Percentiles rank a stretch among this genome's conserved stretches.
phyloP scores from a whole-genome alignment of 2,329 filamentous ascomycete species.

The Colletotrichum sp. region DNA sequence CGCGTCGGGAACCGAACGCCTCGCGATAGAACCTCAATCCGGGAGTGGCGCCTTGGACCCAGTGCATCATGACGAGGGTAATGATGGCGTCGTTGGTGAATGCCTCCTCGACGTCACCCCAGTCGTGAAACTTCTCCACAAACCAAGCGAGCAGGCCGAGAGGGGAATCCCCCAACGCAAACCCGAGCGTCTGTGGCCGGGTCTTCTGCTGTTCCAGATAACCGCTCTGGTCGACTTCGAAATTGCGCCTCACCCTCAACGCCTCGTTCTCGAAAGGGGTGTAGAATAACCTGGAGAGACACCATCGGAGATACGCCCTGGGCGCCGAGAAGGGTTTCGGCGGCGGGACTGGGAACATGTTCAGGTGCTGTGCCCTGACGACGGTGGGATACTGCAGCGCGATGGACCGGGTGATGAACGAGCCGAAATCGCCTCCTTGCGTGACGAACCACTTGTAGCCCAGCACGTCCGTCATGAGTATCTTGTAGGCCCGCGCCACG shows the following conservation, averaged over 20 bases:
- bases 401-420: conserved; percentile 19
- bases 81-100: conserved; percentile 22
- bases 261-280: not conserved
- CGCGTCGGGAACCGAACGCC: not conserved
- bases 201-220: not conserved
- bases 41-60: not conserved
- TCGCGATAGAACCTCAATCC: conserved; percentile 18
- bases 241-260: not conserved
- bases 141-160: conserved; percentile 24
- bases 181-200: not conserved
- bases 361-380: conserved; percentile 2
- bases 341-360: conserved; percentile 9
- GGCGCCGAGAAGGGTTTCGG: not conserved
- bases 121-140: conserved; percentile 16
- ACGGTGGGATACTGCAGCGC: conserved; percentile 6
- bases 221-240: not conserved
- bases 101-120: conserved; percentile 27
- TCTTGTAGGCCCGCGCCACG: conserved; percentile 35
- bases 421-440: conserved; percentile 35
- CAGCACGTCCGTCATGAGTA: conserved; percentile 41
- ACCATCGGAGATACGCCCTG: not conserved
- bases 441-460: conserved; percentile 38
- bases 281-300: not conserved
- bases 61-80: conserved; percentile 23
- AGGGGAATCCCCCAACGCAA: conserved; percentile 32